These are phyloP conservation scores for Geosmithia flava DNA, from an alignment of 2,329 filamentous ascomycete genomes.

Conservation along the genomic window DNA sequence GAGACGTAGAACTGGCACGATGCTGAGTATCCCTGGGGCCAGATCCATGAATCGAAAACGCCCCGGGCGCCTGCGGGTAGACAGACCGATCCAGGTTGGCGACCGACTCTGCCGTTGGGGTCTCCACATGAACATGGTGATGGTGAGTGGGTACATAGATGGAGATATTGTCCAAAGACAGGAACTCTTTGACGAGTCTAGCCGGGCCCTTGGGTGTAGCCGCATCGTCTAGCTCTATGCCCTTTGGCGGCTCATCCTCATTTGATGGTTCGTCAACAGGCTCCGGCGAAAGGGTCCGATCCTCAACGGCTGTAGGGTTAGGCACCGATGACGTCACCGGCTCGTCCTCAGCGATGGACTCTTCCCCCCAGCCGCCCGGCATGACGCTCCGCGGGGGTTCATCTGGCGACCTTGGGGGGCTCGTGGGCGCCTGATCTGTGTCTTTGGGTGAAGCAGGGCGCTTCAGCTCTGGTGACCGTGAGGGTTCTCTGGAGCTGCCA, in stretches of 20 bases:
- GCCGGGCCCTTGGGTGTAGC: constrained; percentile 40
- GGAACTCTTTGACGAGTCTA: constrained; percentile 41
- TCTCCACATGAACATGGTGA: constrained; percentile 25
- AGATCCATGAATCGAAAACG: constrained; percentile 39
- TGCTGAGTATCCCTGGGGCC: neutral
- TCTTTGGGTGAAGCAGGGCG: constrained; percentile 1
- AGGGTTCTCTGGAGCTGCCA: constrained; percentile 9
- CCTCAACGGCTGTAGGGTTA: neutral
- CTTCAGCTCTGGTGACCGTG: constrained; percentile 11
- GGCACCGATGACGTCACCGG: neutral
- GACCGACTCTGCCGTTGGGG: constrained; percentile 13
- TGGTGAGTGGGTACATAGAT: constrained; percentile 41
- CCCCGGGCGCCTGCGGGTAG: constrained; percentile 44
- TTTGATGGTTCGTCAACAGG: neutral
- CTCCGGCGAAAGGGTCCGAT: neutral
- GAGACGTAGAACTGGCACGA: neutral
- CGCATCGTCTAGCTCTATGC: constrained; percentile 5
- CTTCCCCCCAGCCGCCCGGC: constrained; percentile 40
- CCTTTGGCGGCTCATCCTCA: neutral
- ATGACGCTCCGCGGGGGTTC: constrained; percentile 15
- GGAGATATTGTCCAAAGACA: constrained; percentile 36
- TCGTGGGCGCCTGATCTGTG: neutral
- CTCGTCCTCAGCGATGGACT: constrained; percentile 4
- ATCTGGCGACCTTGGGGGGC: neutral
- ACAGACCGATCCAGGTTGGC: constrained; percentile 21